Conservation (phyloP, 257 asterid species). For the Datura wrightii region DNA sequence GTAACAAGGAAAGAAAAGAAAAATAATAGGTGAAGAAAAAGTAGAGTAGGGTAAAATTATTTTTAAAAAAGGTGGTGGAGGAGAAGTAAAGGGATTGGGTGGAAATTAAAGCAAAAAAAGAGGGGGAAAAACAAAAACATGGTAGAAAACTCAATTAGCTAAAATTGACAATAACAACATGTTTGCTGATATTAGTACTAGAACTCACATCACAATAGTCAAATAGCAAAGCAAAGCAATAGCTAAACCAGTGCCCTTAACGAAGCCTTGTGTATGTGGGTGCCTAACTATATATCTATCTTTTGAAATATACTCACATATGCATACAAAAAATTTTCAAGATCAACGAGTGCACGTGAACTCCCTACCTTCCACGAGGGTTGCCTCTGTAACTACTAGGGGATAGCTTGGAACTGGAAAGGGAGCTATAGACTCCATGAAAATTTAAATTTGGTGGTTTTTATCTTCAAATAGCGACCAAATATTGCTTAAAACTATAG, state of each 20-base stretch:
- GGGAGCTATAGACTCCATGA: not conserved
- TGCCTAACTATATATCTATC: not conserved
- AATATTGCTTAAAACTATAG: not conserved
- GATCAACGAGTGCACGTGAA: not conserved
- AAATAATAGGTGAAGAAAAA: no score
- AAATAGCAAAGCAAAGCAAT: not conserved
- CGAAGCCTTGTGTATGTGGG: not conserved
- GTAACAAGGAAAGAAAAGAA: no score
- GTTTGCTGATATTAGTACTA: not conserved
- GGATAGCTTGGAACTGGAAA: not conserved
- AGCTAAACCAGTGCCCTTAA: not conserved
- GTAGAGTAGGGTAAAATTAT: no score
- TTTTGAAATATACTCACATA: no score
- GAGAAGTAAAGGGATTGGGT: no score
- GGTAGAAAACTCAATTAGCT: not conserved
- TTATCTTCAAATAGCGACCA: not conserved
- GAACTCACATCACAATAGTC: not conserved
- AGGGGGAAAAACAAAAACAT: not conserved
- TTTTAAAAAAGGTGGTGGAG: no score
- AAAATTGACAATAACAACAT: not conserved
- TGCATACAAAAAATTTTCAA: not conserved
- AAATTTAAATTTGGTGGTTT: not conserved
- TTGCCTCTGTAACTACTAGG: not conserved
- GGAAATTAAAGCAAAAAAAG: no score
- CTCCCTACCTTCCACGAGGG: not conserved